A percentile compares a stretch with the other conserved stretches of the same genome.
Conservation (phyloP, 164 flowering plant genomes). For the Annona cherimola region DNA sequence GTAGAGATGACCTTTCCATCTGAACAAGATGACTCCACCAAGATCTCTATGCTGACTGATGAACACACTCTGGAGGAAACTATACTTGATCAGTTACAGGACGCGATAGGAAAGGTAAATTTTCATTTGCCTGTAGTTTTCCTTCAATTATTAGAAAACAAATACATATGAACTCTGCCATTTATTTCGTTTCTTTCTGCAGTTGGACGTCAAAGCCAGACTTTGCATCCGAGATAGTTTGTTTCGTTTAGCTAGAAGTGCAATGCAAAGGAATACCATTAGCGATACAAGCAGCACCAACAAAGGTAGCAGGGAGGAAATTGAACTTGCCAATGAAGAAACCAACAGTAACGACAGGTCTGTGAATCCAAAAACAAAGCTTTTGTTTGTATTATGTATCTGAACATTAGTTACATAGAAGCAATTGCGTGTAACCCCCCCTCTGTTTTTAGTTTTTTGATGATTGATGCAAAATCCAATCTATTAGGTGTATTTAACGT, state of each 20-base stretch:
- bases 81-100: conserved; percentile 61
- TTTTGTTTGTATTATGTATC: background rate
- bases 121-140: background rate
- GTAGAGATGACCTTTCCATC: conserved; percentile 35
- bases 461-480: too few species aligned
- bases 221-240: conserved; percentile 79
- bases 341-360: conserved; percentile 44
- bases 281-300: conserved; percentile 47
- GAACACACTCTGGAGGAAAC: conserved; percentile 44
- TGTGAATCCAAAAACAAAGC: conserved; percentile 10
- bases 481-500: too few species aligned
- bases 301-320: conserved; percentile 36
- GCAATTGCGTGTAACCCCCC: too few species aligned
- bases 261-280: conserved; percentile 52
- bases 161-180: background rate
- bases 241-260: conserved; percentile 80
- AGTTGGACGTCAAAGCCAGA: conserved; percentile 69
- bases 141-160: background rate
- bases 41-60: conserved; percentile 27
- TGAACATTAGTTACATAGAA: background rate
- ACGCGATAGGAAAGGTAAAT: conserved; percentile 57
- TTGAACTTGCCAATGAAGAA: conserved; percentile 35
- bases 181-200: conserved; percentile 17
- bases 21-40: conserved; percentile 50
- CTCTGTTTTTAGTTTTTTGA: too few species aligned